Base-by-base conservation (phyloP, 768 basidiomycete species). In the Cyclocybe cylindracea region DNA sequence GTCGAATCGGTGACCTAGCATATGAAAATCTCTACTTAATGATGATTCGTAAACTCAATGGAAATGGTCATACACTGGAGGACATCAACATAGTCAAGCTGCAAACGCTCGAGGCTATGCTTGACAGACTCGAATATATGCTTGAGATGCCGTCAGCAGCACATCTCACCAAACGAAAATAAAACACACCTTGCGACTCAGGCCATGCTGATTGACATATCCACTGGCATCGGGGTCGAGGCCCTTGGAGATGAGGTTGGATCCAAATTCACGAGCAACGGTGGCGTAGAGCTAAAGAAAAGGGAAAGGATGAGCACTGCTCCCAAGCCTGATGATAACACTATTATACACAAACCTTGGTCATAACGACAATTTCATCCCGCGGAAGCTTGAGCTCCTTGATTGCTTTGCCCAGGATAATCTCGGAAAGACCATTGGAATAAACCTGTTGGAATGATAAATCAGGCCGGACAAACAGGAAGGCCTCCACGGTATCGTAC, bases 321-420 rank as follows among this genome's bases (percentile, higher is more conserved):
- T 16, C 10, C 18, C 9, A 33, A 0, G 14, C 11, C 11, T 13
- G 38, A 16, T 11, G 16, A 18, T 11, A 40, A 24, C 7, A 40
- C 24, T 24, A 24, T 24, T 16, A 13, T 35, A 16, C 4, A 24
- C 49, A 56, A 49, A 82, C 82, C 71, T 92, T 91, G 48, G 90
- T 90, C 75, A 91, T 78, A 9, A 92, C 78, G n/a, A 92, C 89
- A 46, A 91, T 82, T 56, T 85, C 81, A 10, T 86, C 84, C 2
- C 90, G 79, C 18, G 87, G 87, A 5, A 88, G 72, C 16, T 83
- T 63, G 55, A 81, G 74, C 53, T 82, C 60, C 59, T 86, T 87
- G 68, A 92, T 83, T 1, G 82, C 87, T 59, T 86, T 85, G 7
- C 89, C 89, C 18, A 89, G 71, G 49, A 89, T 77, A 41, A 78